phyloP scores from a whole-genome alignment of 225 moss, liverwort and hornwort genomes.

The Straminergon stramineum region DNA sequence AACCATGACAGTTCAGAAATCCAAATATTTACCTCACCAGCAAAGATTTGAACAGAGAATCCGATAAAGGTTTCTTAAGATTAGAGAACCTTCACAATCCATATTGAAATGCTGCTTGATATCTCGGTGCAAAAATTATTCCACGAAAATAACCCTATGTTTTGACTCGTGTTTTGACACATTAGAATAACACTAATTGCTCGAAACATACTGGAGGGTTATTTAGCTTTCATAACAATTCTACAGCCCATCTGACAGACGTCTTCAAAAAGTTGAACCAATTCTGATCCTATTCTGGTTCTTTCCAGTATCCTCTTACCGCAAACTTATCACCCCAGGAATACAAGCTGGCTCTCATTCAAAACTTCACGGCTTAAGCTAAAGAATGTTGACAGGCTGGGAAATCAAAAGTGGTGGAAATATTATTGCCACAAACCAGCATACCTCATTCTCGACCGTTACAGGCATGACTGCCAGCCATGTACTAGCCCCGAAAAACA shows the following conservation, averaged over 20 bases:
- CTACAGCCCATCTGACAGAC: neutral
- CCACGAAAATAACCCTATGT: too few species aligned
- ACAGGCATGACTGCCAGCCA: constrained; percentile 50
- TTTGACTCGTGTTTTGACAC: too few species aligned
- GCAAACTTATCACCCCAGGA: neutral
- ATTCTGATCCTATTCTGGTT: neutral
- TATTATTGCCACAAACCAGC: neutral
- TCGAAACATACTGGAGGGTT: neutral
- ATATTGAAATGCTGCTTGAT: neutral
- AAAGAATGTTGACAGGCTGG: neutral
- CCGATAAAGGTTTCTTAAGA: neutral
- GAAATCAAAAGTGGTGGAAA: neutral
- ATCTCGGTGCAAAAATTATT: neutral
- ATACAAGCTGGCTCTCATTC: neutral
- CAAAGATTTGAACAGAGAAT: neutral
- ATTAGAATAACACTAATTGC: neutral
- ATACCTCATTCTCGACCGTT: constrained; percentile 45
- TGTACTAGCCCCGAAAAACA: constrained; percentile 33
- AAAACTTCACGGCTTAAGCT: neutral
- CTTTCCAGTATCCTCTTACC: neutral
- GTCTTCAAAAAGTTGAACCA: neutral
- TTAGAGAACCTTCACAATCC: neutral
- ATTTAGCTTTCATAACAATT: neutral
- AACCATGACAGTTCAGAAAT: neutral
- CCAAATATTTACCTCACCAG: neutral